A percentile compares a stretch with the other conserved stretches of the same genome.
These are phyloP conservation scores for Hypsizygus marmoreus DNA, from an alignment of 768 basidiomycete species.

Conservation along the genomic window DNA sequence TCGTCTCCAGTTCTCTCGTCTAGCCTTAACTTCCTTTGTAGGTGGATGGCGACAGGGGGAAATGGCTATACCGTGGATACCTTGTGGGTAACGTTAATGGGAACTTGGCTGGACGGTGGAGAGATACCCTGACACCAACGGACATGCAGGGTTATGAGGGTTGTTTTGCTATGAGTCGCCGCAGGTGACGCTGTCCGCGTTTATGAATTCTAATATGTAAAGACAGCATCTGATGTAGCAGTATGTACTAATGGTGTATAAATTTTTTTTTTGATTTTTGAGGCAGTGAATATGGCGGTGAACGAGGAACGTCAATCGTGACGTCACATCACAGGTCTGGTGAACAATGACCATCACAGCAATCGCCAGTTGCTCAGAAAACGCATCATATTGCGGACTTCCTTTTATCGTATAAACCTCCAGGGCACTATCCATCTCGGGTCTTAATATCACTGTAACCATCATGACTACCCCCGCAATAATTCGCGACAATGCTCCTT, in stretches of 20 bases:
- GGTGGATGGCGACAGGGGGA: slow-evolving; percentile 74
- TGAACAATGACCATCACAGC: too few species aligned
- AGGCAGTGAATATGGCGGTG: too few species aligned
- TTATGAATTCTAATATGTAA: too few species aligned
- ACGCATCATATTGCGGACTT: not conserved
- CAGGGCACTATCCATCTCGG: not conserved
- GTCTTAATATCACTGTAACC: not conserved
- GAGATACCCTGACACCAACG: slow-evolving; percentile 74
- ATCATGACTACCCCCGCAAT: slow-evolving; percentile 31
- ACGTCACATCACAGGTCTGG: too few species aligned
- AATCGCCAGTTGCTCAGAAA: not conserved
- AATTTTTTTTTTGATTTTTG: too few species aligned
- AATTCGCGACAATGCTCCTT: slow-evolving; percentile 38
- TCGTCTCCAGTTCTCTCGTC: slow-evolving; percentile 6
- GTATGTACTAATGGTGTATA: too few species aligned
- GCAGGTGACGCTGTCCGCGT: slow-evolving; percentile 37
- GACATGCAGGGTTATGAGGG: slow-evolving; percentile 80
- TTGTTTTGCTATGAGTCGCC: slow-evolving; percentile 74
- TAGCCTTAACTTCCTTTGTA: slow-evolving; percentile 25
- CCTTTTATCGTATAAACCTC: not conserved
- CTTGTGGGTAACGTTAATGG: slow-evolving; percentile 70
- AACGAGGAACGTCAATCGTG: too few species aligned
- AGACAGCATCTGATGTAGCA: too few species aligned
- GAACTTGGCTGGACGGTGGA: slow-evolving; percentile 82
- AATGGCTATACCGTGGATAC: slow-evolving; percentile 87